Evolutionary conservation across 192 early-diverging fungal species (phyloP).

Genomic region (Backusella luteola): DNA sequence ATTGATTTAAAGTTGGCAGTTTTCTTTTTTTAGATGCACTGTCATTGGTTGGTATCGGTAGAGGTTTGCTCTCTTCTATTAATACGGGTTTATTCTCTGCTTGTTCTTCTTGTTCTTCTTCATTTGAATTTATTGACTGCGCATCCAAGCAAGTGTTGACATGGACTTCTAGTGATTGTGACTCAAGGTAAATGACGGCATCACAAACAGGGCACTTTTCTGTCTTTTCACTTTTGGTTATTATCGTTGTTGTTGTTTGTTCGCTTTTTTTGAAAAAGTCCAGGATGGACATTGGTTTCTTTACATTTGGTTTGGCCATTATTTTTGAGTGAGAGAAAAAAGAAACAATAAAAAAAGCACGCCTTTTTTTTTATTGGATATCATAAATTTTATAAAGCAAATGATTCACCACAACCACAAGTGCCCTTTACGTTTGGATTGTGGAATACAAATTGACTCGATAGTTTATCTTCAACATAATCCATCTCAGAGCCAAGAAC

Average conservation of each 20-base stretch:
- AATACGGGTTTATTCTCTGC: not conserved
- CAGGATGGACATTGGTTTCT: not conserved
- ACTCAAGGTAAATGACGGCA: not conserved
- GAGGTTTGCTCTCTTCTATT: not conserved
- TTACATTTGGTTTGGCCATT: not conserved
- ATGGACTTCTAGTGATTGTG: slow-evolving; percentile 7
- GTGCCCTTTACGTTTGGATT: slow-evolving; percentile 97
- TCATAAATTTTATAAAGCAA: slow-evolving; percentile 61
- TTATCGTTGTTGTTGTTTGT: not conserved
- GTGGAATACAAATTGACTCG: slow-evolving; percentile 91
- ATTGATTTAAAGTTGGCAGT: not conserved
- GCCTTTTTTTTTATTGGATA: not conserved
- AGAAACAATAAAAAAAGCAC: no score
- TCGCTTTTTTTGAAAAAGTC: not conserved
- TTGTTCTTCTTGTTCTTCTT: not conserved
- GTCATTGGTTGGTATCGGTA: not conserved
- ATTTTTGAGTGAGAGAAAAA: not conserved
- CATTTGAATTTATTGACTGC: not conserved
- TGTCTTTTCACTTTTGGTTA: not conserved
- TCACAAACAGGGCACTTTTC: slow-evolving; percentile 9
- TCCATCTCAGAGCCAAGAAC: slow-evolving; percentile 99
- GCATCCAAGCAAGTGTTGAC: slow-evolving; percentile 14
- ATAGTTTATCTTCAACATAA: slow-evolving; percentile 87
- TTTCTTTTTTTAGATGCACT: not conserved
- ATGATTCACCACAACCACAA: slow-evolving; percentile 93